phyloP scores from a whole-genome alignment of 2,329 filamentous ascomycete genomes.

The Aureobasidium mangrovei region DNA sequence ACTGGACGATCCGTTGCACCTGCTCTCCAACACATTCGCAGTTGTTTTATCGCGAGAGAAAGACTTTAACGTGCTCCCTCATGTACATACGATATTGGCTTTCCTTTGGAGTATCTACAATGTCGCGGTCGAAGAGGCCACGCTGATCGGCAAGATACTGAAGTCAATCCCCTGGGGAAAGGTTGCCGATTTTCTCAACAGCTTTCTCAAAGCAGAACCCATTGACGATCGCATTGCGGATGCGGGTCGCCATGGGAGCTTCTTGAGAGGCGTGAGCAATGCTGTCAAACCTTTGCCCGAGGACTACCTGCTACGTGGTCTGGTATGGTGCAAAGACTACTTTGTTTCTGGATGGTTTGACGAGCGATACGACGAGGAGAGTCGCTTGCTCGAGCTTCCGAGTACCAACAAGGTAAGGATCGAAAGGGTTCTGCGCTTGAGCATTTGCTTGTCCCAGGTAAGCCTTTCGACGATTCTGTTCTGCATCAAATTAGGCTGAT shows the following conservation, averaged over 20 bases:
- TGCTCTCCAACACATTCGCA: slow-evolving; percentile 24
- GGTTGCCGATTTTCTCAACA: slow-evolving; percentile 46
- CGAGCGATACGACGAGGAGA: slow-evolving; percentile 56
- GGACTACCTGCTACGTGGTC: slow-evolving; percentile 57
- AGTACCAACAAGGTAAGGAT: slow-evolving; percentile 51
- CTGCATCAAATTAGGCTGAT: slow-evolving; percentile 1
- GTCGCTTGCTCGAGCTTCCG: slow-evolving; percentile 53
- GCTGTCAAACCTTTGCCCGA: slow-evolving; percentile 54
- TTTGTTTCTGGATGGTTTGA: slow-evolving; percentile 54
- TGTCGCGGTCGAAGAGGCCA: background rate
- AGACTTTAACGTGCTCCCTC: slow-evolving; percentile 45
- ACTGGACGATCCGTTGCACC: background rate
- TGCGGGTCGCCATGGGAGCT: slow-evolving; percentile 30
- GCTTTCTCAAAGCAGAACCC: slow-evolving; percentile 33
- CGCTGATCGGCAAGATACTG: slow-evolving; percentile 23
- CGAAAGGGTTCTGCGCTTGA: slow-evolving; percentile 36
- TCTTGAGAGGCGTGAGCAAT: slow-evolving; percentile 29
- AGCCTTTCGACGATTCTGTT: background rate
- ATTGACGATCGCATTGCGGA: slow-evolving; percentile 31
- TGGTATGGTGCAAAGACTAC: slow-evolving; percentile 52
- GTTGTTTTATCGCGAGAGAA: slow-evolving; percentile 28
- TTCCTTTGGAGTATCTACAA: slow-evolving; percentile 44
- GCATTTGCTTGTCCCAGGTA: slow-evolving; percentile 18
- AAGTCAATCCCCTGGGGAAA: slow-evolving; percentile 46
- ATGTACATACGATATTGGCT: slow-evolving; percentile 53